Evolutionary conservation across 305 asterid genomes (phyloP).

Genomic region (Striga hermonthica): DNA sequence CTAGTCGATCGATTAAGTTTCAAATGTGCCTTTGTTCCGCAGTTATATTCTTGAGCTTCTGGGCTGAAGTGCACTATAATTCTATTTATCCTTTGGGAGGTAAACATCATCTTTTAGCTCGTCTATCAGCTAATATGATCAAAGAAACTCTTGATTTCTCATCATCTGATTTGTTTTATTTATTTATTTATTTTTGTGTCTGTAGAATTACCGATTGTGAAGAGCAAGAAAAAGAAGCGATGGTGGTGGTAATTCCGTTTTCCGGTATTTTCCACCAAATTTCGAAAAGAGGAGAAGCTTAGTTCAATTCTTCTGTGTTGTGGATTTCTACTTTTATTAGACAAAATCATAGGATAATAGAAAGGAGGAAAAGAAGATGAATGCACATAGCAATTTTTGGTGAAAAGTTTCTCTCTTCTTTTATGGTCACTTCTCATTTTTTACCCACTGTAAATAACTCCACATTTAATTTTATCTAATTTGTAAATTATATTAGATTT

Average conservation of each 20-base stretch:
- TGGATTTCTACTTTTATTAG: neutral
- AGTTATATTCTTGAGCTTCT: conserved; percentile 90
- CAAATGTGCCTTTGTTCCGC: conserved; percentile 35
- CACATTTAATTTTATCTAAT: conserved; percentile 2
- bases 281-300: no score
- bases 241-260: conserved; percentile 51
- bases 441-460: conserved; percentile 22
- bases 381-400: conserved; percentile 27
- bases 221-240: conserved; percentile 52
- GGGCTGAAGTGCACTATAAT: conserved; percentile 96
- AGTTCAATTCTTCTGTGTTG: neutral
- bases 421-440: conserved; percentile 2
- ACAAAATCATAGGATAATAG: neutral
- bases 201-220: conserved; percentile 56
- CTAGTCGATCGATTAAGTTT: neutral
- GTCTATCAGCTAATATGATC: neutral
- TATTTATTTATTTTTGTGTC: conserved; percentile 13
- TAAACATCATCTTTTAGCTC: conserved; percentile 29
- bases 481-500: neutral
- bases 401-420: conserved; percentile 16
- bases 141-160: neutral
- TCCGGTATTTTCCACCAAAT: no score
- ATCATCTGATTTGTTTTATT: neutral
- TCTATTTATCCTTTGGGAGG: conserved; percentile 92
- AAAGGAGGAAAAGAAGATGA: neutral